Evolutionary conservation across 2,329 filamentous ascomycete species (phyloP).

Genomic region (Sporothrix pseudoabietina): DNA sequence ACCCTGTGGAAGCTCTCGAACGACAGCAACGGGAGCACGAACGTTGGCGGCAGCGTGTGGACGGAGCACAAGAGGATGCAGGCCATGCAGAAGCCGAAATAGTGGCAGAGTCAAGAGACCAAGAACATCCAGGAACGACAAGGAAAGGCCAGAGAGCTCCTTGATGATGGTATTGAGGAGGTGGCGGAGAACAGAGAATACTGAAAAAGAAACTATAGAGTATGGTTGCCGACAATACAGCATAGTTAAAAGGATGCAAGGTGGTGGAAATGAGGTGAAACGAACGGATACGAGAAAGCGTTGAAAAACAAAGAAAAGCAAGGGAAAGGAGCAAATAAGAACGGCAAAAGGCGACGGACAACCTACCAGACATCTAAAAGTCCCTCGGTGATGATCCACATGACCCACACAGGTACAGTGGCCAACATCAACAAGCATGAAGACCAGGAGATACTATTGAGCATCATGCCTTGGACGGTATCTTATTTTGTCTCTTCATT

Average conservation of each 20-base stretch:
- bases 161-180: neutral
- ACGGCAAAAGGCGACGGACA: neutral
- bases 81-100: conserved; percentile 22
- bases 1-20: neutral
- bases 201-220: conserved; percentile 14
- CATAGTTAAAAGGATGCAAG: neutral
- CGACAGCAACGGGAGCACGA: neutral
- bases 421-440: conserved; percentile 10
- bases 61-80: conserved; percentile 11
- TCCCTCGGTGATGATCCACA: too few species aligned
- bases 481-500: neutral
- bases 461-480: neutral
- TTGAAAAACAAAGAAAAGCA: neutral
- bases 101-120: conserved; percentile 11
- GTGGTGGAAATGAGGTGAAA: neutral
- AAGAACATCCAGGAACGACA: neutral
- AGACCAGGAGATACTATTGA: neutral
- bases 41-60: neutral
- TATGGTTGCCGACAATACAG: neutral
- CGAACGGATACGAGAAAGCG: neutral
- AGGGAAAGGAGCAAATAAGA: neutral
- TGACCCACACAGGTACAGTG: neutral
- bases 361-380: neutral
- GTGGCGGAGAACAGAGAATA: neutral
- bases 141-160: neutral